Evolutionary conservation across 2,329 filamentous ascomycete genomes (phyloP).

Genomic region (Byssothecium circinans): DNA sequence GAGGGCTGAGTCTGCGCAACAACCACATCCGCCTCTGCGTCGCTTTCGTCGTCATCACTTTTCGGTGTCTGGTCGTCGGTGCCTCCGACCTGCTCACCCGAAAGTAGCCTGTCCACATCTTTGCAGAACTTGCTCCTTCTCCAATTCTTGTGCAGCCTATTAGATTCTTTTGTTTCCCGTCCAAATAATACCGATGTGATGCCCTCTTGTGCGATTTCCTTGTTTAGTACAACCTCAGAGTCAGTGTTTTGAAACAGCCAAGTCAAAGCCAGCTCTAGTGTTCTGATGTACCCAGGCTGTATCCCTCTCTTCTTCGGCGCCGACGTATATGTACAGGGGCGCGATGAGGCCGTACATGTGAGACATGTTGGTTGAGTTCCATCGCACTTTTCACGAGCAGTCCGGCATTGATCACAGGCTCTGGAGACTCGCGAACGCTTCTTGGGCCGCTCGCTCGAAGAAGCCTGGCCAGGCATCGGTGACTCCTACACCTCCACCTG

Average conservation of each 20-base stretch:
- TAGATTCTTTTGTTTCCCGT: conserved; percentile 56
- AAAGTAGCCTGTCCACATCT: conserved; percentile 65
- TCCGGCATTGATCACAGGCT: conserved; percentile 69
- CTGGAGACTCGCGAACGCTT: conserved; percentile 67
- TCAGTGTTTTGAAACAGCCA: conserved; percentile 66
- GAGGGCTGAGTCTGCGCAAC: conserved; percentile 7
- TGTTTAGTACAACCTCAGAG: conserved; percentile 60
- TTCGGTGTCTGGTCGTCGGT: conserved; percentile 17
- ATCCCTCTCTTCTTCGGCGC: conserved; percentile 76
- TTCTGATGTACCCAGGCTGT: conserved; percentile 75
- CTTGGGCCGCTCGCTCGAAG: conserved; percentile 23
- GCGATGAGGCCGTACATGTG: conserved; percentile 64
- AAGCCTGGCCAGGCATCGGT: conserved; percentile 1
- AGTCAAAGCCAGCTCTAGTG: conserved; percentile 68
- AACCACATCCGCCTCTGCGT: conserved; percentile 16
- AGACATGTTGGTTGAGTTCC: conserved; percentile 67
- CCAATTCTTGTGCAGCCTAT: conserved; percentile 64
- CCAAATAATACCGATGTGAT: conserved; percentile 54
- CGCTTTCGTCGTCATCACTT: conserved; percentile 33
- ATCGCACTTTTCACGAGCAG: conserved; percentile 72
- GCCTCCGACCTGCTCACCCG: conserved; percentile 41
- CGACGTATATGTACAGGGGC: conserved; percentile 71
- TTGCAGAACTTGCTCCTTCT: conserved; percentile 63
- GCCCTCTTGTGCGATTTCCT: conserved; percentile 54
- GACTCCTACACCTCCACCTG: not conserved